These are phyloP conservation scores for Alternaria brassicicola DNA, from an alignment of 2,329 filamentous ascomycete genomes.

Conservation along the genomic window DNA sequence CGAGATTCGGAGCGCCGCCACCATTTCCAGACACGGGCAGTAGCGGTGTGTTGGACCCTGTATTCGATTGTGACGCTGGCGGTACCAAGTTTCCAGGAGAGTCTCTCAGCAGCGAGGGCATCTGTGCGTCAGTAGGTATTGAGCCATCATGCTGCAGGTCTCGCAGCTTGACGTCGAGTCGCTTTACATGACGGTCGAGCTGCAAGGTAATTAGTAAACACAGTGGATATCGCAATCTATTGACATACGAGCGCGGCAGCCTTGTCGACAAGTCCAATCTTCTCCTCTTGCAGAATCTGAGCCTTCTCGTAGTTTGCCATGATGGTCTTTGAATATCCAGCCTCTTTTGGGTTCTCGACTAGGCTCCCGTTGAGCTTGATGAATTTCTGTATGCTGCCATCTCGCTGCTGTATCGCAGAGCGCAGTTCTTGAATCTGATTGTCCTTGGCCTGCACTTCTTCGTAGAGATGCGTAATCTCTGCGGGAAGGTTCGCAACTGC, in stretches of 20 bases:
- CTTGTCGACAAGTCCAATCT: slow-evolving; percentile 72
- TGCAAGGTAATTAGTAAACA: slow-evolving; percentile 29
- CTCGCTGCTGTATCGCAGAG: slow-evolving; percentile 72
- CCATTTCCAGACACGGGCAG: slow-evolving; percentile 63
- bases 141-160: slow-evolving; percentile 65
- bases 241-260: slow-evolving; percentile 63
- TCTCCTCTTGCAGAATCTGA: slow-evolving; percentile 75
- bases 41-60: slow-evolving; percentile 57
- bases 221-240: background rate
- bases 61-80: slow-evolving; percentile 53
- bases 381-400: slow-evolving; percentile 79
- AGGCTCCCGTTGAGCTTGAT: slow-evolving; percentile 79
- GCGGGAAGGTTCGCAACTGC: slow-evolving; percentile 77
- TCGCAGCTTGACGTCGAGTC: slow-evolving; percentile 66
- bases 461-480: slow-evolving; percentile 81
- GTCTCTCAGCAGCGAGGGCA: slow-evolving; percentile 63
- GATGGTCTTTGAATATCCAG: slow-evolving; percentile 68
- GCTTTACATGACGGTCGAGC: slow-evolving; percentile 68
- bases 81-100: slow-evolving; percentile 58
- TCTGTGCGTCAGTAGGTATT: slow-evolving; percentile 62
- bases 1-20: slow-evolving; percentile 60
- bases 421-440: slow-evolving; percentile 71
- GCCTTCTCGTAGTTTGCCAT: slow-evolving; percentile 71
- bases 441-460: slow-evolving; percentile 83
- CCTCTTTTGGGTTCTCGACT: slow-evolving; percentile 76